Base-by-base conservation (phyloP, 2,329 filamentous ascomycete species). In the Paecilomyces sp. region DNA sequence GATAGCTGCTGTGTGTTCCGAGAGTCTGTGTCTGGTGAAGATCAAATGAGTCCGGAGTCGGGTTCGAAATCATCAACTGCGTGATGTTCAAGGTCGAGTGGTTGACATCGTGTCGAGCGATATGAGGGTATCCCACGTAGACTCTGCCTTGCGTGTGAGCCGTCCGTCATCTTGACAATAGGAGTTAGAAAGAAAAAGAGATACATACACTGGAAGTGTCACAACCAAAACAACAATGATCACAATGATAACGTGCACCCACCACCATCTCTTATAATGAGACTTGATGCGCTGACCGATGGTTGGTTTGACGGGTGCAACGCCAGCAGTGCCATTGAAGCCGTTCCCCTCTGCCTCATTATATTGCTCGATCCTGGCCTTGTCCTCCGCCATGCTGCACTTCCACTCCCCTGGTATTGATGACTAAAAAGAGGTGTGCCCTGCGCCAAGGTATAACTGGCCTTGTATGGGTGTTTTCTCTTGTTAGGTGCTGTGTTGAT, bases 51-150 rank as follows among this genome's bases (percentile, higher is more conserved):
- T 82, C 70, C 1, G 81, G 70, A 0, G 75, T 72, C 6, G 85
- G 83, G 13, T 82, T 69, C 15, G 75, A 77, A 62, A 86, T 80
- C 47, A 77, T 65, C 67, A 85, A 77, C n/a, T 74, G 70, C 1
- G 74, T 79, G 61, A 86, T 76, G 31, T 77, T 72, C 28, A 87
- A 71, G 3, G 73, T 78, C 1, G 84, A 80, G 33, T 77, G 71
- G 65, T 84, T 78, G 65, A 87, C 78, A 56, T 80, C 79, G 50
- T 70, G 60, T 65, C 86, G 84, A 34, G 83, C 83, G 60, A 83
- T 83, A 33, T 80, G 78, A 18, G 84, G 84, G 65, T 86, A 83
- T 2, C 71, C 84, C 57, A 86, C 84, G 65, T 80, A 87, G 54
- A 86, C 76, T 47, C 82, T 83, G 63, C 30, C 51, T n/a, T 15